Evolutionary conservation across 2,329 filamentous ascomycete genomes (phyloP).

Genomic region (Thielaviopsis populi): DNA sequence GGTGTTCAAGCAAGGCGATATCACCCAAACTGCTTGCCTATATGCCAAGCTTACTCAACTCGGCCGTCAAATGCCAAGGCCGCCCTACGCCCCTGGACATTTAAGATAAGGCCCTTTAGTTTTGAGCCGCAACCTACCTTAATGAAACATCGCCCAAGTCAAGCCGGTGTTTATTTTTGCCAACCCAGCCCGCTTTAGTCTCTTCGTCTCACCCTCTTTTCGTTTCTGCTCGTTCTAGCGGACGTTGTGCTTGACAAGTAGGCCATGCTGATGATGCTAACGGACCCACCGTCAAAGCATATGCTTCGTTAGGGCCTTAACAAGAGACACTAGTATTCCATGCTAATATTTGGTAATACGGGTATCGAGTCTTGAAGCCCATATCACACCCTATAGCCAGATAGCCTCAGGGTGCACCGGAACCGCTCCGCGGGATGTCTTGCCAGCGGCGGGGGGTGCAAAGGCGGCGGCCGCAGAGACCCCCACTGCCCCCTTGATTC

Average conservation of each 20-base stretch:
- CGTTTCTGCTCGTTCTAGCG: neutral
- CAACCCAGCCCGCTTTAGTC: neutral
- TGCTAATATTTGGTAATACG: neutral
- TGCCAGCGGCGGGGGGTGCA: neutral
- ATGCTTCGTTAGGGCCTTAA: neutral
- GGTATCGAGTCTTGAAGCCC: neutral
- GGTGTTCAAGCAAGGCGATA: too few species aligned
- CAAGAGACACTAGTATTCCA: neutral
- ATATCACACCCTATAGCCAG: neutral
- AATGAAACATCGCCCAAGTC: constrained; percentile 5
- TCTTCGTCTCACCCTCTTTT: neutral
- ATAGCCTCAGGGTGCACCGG: neutral
- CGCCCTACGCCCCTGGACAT: constrained; percentile 5
- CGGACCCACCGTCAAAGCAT: constrained; percentile 4
- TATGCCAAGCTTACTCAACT: neutral
- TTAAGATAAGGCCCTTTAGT: neutral
- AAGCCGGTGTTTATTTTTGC: neutral
- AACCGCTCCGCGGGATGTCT: neutral
- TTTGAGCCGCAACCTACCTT: constrained; percentile 10
- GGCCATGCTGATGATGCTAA: neutral
- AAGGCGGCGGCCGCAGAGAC: neutral
- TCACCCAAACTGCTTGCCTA: too few species aligned
- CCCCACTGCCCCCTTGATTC: constrained; percentile 7
- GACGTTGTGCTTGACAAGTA: neutral
- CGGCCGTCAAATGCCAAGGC: constrained; percentile 5